These are phyloP conservation scores for Globisporangium splendens DNA, from an alignment of 352 stramenopile species.

Conservation along the genomic window DNA sequence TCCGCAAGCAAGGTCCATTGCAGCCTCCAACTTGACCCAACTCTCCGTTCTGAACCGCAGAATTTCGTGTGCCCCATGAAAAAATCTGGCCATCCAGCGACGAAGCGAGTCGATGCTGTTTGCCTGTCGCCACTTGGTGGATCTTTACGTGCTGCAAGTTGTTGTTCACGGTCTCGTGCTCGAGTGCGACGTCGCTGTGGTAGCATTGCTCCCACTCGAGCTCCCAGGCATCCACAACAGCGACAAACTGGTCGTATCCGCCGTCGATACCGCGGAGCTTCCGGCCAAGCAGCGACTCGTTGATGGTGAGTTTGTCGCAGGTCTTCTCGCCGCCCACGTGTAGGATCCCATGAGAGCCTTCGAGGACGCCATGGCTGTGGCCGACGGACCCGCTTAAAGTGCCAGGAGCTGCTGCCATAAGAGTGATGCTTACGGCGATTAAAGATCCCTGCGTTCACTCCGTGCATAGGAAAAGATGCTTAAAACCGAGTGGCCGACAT, in stretches of 20 bases:
- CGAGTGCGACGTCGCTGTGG: slow-evolving; percentile 15
- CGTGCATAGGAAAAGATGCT: slow-evolving; percentile 7
- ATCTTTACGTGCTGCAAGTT: slow-evolving; percentile 46
- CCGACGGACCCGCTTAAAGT: too few species aligned
- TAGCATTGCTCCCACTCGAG: slow-evolving; percentile 34
- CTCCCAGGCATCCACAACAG: slow-evolving; percentile 50
- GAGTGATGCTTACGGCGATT: not conserved
- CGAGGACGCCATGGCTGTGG: slow-evolving; percentile 6
- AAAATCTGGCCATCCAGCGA: slow-evolving; percentile 63
- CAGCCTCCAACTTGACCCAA: slow-evolving; percentile 30
- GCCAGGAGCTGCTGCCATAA: slow-evolving; percentile 2
- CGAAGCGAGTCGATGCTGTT: slow-evolving; percentile 49
- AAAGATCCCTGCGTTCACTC: not conserved
- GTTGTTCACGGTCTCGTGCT: slow-evolving; percentile 30
- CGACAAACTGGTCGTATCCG: slow-evolving; percentile 41
- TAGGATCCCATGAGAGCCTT: slow-evolving; percentile 43
- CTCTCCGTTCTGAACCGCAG: slow-evolving; percentile 29
- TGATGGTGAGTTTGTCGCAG: slow-evolving; percentile 18
- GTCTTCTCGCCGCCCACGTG: slow-evolving; percentile 45
- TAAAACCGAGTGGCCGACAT: slow-evolving; percentile 10
- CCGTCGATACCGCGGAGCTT: slow-evolving; percentile 56
- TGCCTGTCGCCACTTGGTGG: slow-evolving; percentile 47
- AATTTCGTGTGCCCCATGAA: slow-evolving; percentile 45
- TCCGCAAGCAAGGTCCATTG: slow-evolving; percentile 7
- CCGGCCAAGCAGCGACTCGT: slow-evolving; percentile 32